These are phyloP conservation scores for Metschnikowia borealis DNA, from an alignment of 805 yeast species.

Conservation along the genomic window DNA sequence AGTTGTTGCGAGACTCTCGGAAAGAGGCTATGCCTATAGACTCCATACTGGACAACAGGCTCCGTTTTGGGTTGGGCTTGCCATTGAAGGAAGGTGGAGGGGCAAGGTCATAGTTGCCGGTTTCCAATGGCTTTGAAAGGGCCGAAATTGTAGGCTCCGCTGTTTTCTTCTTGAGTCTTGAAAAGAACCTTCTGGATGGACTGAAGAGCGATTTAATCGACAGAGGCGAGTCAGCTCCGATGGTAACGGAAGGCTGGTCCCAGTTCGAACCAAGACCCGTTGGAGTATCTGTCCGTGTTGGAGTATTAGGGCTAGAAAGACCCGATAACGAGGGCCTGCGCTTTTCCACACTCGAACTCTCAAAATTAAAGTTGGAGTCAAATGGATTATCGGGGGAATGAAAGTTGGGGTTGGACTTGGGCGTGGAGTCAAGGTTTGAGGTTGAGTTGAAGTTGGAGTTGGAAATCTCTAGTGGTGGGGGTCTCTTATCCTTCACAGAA, in stretches of 20 bases:
- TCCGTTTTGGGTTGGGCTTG: slow-evolving; percentile 7
- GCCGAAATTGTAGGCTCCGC: slow-evolving; percentile 29
- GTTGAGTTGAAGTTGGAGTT: slow-evolving; percentile 10
- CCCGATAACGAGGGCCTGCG: neutral
- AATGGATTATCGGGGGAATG: neutral
- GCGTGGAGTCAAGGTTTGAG: no score
- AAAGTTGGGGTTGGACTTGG: neutral
- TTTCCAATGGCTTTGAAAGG: slow-evolving; percentile 22
- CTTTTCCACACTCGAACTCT: neutral
- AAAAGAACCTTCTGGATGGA: slow-evolving; percentile 36
- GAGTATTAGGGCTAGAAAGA: slow-evolving; percentile 1
- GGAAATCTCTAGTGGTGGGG: slow-evolving; percentile 14
- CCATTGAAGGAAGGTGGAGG: slow-evolving; percentile 37
- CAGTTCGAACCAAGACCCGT: neutral
- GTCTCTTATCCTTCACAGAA: slow-evolving; percentile 4
- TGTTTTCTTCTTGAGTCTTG: slow-evolving; percentile 22
- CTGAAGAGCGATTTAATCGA: slow-evolving; percentile 31
- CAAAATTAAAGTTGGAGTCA: neutral
- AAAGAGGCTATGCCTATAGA: slow-evolving; percentile 4
- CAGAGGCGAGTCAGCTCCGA: slow-evolving; percentile 39
- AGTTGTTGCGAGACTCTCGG: slow-evolving; percentile 24
- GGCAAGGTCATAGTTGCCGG: slow-evolving; percentile 23
- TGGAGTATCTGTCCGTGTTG: neutral
- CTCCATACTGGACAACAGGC: slow-evolving; percentile 13
- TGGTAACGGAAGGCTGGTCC: slow-evolving; percentile 21